Percentiles rank a stretch among this genome's conserved stretches.
Conservation (phyloP, 2,329 filamentous ascomycete species). For the Cytospora chrysosperma region DNA sequence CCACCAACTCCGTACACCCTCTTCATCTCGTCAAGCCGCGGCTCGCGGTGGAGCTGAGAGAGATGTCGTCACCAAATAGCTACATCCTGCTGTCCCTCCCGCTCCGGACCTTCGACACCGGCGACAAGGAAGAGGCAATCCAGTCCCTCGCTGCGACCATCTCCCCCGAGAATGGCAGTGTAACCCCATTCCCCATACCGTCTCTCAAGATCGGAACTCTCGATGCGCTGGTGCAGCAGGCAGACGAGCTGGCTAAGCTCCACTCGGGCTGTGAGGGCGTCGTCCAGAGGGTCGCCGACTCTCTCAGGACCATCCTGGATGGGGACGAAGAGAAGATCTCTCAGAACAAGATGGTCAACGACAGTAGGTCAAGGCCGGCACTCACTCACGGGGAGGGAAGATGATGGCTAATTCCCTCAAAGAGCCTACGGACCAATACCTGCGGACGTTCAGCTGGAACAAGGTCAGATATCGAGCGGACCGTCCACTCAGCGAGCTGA, state of each 20-base stretch:
- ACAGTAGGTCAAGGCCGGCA: constrained; percentile 60
- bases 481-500: constrained; percentile 81
- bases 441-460: constrained; percentile 91
- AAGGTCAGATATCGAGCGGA: constrained; percentile 96
- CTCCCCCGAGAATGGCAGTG: constrained; percentile 70
- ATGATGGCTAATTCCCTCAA: constrained; percentile 25
- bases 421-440: constrained; percentile 96
- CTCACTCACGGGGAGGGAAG: not conserved
- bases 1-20: not conserved
- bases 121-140: constrained; percentile 78
- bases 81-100: constrained; percentile 92
- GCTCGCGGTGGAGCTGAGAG: constrained; percentile 27
- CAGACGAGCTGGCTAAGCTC: constrained; percentile 90
- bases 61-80: constrained; percentile 51
- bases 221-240: constrained; percentile 92
- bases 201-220: constrained; percentile 98
- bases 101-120: constrained; percentile 78
- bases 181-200: constrained; percentile 77
- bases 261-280: constrained; percentile 76
- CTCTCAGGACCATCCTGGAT: constrained; percentile 77
- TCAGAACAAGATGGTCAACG: constrained; percentile 90
- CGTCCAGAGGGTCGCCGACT: constrained; percentile 84
- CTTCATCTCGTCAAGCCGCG: constrained; percentile 7
- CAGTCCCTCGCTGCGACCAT: constrained; percentile 72
- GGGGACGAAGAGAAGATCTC: constrained; percentile 79